Conservation (phyloP, 2,329 filamentous ascomycete genomes). For the Aspergillus novoparasiticus region DNA sequence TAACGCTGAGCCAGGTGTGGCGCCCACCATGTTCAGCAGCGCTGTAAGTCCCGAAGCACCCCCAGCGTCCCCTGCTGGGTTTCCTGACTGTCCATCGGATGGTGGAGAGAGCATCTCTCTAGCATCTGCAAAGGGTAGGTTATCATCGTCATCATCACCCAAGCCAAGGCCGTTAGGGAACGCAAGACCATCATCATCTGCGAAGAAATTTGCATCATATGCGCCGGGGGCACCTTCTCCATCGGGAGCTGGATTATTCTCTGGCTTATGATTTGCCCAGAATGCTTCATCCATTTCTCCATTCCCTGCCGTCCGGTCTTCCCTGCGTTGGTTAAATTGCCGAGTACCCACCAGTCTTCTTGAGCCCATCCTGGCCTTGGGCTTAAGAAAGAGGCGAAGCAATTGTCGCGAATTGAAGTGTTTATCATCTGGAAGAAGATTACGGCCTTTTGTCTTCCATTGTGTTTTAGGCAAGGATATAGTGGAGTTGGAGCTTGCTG, state of each 20-base stretch:
- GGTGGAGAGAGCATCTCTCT: slow-evolving; percentile 51
- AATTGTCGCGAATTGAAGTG: slow-evolving; percentile 95
- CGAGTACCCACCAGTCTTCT: slow-evolving; percentile 59
- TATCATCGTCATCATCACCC: slow-evolving; percentile 51
- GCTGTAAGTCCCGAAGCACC: slow-evolving; percentile 42
- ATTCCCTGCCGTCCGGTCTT: slow-evolving; percentile 60
- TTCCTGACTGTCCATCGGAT: slow-evolving; percentile 34
- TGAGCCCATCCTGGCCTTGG: slow-evolving; percentile 79
- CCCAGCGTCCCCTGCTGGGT: slow-evolving; percentile 36
- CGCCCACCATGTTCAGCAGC: slow-evolving; percentile 42
- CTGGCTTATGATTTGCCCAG: slow-evolving; percentile 70
- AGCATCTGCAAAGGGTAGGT: slow-evolving; percentile 52
- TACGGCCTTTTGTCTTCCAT: slow-evolving; percentile 90
- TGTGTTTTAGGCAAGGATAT: slow-evolving; percentile 91
- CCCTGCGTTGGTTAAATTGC: slow-evolving; percentile 35
- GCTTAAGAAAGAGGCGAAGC: slow-evolving; percentile 88
- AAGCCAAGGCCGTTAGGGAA: slow-evolving; percentile 50
- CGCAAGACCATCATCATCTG: slow-evolving; percentile 64
- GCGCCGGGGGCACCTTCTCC: slow-evolving; percentile 70
- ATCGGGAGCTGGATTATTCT: slow-evolving; percentile 54
- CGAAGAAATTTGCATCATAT: slow-evolving; percentile 96
- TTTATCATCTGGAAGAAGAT: slow-evolving; percentile 94
- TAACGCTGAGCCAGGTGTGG: slow-evolving; percentile 42
- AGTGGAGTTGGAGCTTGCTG: slow-evolving; percentile 74
- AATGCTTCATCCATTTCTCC: slow-evolving; percentile 93